phyloP scores from a whole-genome alignment of 2,329 filamentous ascomycete genomes.

The Paraphaeosphaeria minitans region DNA sequence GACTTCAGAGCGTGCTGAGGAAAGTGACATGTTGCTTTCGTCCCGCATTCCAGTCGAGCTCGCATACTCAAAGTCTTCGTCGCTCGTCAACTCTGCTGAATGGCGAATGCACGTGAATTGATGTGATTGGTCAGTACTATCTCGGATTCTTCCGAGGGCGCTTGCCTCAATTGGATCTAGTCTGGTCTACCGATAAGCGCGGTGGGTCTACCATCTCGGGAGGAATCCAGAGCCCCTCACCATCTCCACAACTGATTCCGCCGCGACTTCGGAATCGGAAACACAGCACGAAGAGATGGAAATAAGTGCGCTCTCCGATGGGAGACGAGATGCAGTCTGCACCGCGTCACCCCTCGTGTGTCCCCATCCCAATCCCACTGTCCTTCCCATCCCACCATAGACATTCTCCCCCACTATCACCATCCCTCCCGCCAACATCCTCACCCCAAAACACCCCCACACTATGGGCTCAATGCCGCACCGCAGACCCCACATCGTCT shows the following conservation, averaged over 20 bases:
- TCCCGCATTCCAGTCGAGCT: too few relatives aligned
- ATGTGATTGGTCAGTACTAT: neutral
- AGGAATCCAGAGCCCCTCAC: neutral
- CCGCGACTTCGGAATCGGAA: neutral
- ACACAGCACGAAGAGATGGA: neutral
- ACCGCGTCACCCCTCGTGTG: too few relatives aligned
- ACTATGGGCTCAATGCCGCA: neutral
- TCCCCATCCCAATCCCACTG: neutral
- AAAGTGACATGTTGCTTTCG: too few relatives aligned
- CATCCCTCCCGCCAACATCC: too few relatives aligned
- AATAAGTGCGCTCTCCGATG: constrained; percentile 15
- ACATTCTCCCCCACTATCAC: too few relatives aligned
- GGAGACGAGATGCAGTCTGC: neutral
- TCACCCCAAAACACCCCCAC: too few relatives aligned
- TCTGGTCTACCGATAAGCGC: neutral
- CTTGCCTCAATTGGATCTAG: too few relatives aligned
- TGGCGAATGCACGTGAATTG: neutral
- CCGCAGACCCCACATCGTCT: too few relatives aligned
- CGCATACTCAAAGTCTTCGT: too few relatives aligned
- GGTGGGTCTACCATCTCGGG: neutral
- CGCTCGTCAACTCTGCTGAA: too few relatives aligned
- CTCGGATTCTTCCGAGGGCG: too few relatives aligned
- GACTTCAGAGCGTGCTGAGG: too few relatives aligned
- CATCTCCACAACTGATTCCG: neutral
- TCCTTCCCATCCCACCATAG: neutral